A percentile compares a stretch with the other conserved stretches of the same genome.
These are phyloP conservation scores for Linum trigynum DNA, from an alignment of 345 rosid genomes.

Conservation along the genomic window DNA sequence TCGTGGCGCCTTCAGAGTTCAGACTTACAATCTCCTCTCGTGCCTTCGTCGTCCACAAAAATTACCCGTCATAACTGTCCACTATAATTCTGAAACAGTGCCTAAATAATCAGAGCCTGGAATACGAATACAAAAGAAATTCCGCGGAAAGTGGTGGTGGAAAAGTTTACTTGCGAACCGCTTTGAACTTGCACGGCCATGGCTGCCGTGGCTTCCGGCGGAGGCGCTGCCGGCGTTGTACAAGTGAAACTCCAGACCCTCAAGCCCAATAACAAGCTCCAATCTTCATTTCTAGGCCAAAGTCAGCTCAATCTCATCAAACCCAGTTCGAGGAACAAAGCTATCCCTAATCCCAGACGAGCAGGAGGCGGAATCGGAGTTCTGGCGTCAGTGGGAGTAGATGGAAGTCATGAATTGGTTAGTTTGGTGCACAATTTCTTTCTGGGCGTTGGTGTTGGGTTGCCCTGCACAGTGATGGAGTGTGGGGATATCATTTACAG, in stretches of 20 bases:
- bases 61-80: conserved; percentile 34
- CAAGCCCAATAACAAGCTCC: conserved; percentile 11
- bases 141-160: conserved; percentile 14
- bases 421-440: conserved; percentile 60
- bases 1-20: conserved; percentile 15
- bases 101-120: not conserved
- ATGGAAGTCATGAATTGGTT: conserved; percentile 23
- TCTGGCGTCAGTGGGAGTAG: conserved; percentile 29
- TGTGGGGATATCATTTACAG: conserved; percentile 92
- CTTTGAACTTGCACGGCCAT: conserved; percentile 22
- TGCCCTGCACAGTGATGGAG: conserved; percentile 97
- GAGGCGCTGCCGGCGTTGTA: conserved; percentile 21
- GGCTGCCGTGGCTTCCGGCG: conserved; percentile 58
- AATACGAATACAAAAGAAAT: conserved; percentile 1
- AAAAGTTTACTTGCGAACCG: conserved; percentile 10
- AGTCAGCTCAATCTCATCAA: conserved; percentile 27
- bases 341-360: conserved; percentile 1
- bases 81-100: not conserved
- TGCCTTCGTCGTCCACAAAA: conserved; percentile 21
- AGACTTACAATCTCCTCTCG: conserved; percentile 5
- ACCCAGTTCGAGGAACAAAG: conserved; percentile 15
- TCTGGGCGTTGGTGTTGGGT: conserved; percentile 92
- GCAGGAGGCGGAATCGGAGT: conserved; percentile 19
- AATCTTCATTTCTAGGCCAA: conserved; percentile 56
- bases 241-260: conserved; percentile 28